phyloP scores from a whole-genome alignment of 176 grass and related monocot genomes.

The Puya raimondii region DNA sequence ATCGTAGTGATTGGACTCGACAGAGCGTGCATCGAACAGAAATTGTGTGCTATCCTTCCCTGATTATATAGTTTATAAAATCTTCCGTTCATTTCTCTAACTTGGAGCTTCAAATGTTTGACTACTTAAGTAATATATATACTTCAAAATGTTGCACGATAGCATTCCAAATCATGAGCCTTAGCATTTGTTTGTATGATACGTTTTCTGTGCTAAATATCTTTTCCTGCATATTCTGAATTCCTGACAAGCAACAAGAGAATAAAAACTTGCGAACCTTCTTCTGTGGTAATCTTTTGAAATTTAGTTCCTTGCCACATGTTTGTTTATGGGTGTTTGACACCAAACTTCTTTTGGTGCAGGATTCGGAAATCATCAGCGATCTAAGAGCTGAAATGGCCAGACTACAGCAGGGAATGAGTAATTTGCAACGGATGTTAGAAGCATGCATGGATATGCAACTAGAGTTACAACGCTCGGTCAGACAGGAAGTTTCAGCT shows the following conservation, averaged over 20 bases:
- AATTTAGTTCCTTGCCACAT: neutral
- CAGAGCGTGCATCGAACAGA: slow-evolving; percentile 35
- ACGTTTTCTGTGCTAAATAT: too few species aligned
- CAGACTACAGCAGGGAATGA: slow-evolving; percentile 63
- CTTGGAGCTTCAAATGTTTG: too few species aligned
- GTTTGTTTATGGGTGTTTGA: neutral
- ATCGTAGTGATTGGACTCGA: slow-evolving; percentile 37
- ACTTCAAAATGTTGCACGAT: too few species aligned
- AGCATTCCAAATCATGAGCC: too few species aligned
- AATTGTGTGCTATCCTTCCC: slow-evolving; percentile 23
- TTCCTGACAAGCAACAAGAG: neutral
- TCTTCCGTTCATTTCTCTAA: too few species aligned
- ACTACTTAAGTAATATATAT: too few species aligned
- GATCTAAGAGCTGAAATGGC: slow-evolving; percentile 64
- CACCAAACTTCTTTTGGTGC: slow-evolving; percentile 9
- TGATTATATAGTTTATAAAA: neutral
- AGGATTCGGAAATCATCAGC: slow-evolving; percentile 80
- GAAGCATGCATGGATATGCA: slow-evolving; percentile 95
- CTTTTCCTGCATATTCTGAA: neutral
- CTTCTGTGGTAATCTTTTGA: neutral
- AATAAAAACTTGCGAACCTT: neutral
- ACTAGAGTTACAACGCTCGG: slow-evolving; percentile 69
- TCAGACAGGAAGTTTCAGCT: slow-evolving; percentile 73
- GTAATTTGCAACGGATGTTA: slow-evolving; percentile 55
- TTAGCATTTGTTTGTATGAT: too few species aligned